A percentile compares a stretch with the other conserved stretches of the same genome.
Conservation (phyloP, 257 asterid genomes). For the Gentiana macrophylla region DNA sequence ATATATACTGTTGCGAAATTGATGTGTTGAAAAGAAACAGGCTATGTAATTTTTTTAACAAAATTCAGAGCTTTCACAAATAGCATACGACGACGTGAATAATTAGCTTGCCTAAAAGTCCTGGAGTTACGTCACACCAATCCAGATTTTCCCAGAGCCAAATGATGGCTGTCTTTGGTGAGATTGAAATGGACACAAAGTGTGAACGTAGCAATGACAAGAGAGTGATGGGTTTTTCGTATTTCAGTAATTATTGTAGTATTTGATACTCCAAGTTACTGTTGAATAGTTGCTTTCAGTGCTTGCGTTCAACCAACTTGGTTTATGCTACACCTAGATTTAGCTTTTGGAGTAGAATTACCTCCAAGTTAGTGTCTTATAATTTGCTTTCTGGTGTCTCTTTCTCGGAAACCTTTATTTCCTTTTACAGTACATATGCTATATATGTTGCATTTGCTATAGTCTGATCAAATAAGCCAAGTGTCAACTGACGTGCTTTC, state of each 20-base stretch:
- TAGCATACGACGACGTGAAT: conserved; percentile 1
- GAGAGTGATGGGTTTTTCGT: conserved; percentile 8
- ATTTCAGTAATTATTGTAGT: conserved; percentile 7
- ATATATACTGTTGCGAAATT: too few species aligned
- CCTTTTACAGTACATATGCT: conserved; percentile 7
- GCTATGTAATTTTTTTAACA: too few species aligned
- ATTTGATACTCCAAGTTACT: conserved; percentile 10
- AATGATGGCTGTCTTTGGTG: not conserved
- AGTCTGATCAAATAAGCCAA: conserved; percentile 3
- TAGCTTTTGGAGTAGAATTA: not conserved
- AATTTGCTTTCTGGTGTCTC: conserved; percentile 24
- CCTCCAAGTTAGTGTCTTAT: conserved; percentile 19
- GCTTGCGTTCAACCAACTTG: conserved; percentile 43
- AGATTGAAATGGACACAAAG: conserved; percentile 1
- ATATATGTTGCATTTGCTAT: conserved; percentile 18
- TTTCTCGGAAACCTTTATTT: conserved; percentile 11
- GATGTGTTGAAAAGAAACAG: too few species aligned
- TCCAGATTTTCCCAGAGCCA: conserved; percentile 7
- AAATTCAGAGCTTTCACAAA: too few species aligned
- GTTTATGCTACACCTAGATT: conserved; percentile 21
- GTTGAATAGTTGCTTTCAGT: conserved; percentile 48
- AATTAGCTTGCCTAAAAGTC: conserved; percentile 9
- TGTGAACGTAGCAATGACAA: too few species aligned
- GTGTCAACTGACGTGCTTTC: conserved; percentile 12
- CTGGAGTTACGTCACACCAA: conserved; percentile 10